These are phyloP conservation scores for Corniculantispora saksenae DNA, from an alignment of 2,329 filamentous ascomycete genomes.

Conservation along the genomic window DNA sequence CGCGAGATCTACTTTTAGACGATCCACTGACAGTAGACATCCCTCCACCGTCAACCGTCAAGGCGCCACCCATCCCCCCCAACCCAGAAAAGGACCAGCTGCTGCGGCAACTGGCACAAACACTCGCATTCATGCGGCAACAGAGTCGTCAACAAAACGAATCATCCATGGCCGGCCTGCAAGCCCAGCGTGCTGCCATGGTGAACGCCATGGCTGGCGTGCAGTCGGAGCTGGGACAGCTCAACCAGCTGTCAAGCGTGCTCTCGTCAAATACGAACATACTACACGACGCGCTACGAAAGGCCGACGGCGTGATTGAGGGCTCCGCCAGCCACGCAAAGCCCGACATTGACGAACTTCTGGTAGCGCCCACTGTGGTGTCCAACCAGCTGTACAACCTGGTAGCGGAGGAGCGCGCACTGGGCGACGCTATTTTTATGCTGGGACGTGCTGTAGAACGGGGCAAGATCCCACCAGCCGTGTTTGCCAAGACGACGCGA, in stretches of 20 bases:
- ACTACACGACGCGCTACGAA: conserved; percentile 72
- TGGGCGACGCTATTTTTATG: conserved; percentile 85
- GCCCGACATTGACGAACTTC: conserved; percentile 82
- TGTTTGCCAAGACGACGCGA: conserved; percentile 77
- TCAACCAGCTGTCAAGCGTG: conserved; percentile 70
- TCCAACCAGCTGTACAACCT: conserved; percentile 89
- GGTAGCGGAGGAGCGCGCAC: conserved; percentile 83
- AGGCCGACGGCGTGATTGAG: conserved; percentile 77
- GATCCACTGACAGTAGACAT: conserved; percentile 55
- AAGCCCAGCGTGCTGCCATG: conserved; percentile 79
- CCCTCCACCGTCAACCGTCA: conserved; percentile 50
- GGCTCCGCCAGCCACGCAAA: conserved; percentile 67
- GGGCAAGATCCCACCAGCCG: conserved; percentile 68
- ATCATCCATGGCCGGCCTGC: conserved; percentile 71
- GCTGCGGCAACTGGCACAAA: conserved; percentile 71
- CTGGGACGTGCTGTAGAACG: conserved; percentile 73
- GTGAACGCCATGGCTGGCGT: conserved; percentile 67
- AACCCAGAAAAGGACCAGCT: conserved; percentile 95
- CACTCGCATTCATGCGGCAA: conserved; percentile 68
- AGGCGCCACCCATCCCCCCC: conserved; percentile 84
- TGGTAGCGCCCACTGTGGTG: conserved; percentile 92
- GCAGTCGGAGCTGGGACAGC: conserved; percentile 69
- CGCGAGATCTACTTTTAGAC: conserved; percentile 56
- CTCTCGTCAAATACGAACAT: conserved; percentile 77
- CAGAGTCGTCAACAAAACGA: conserved; percentile 71